Evolutionary conservation across 768 basidiomycete genomes (phyloP), one percentile per base, ranked within the genome.

Genomic region (Thelephora ganbajun): DNA sequence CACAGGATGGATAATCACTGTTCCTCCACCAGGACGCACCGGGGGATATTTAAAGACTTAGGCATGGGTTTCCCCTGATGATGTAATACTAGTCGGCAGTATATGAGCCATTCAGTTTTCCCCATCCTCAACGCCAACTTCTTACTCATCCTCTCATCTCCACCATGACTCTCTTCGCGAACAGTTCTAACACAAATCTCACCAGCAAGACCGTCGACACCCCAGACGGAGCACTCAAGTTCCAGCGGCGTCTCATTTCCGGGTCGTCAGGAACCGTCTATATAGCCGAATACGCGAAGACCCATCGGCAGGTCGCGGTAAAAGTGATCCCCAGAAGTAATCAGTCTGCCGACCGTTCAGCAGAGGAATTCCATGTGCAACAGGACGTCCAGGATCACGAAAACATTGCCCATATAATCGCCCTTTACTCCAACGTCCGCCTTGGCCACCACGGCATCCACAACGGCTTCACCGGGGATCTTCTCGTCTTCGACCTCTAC

Each of bases 401-500:
- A 30, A 30, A 30, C 26, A 9, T 30, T 4, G 26, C 26, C 4
- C 26, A 30, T 14, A 4, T 14, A n/a, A 14, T 41, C 14, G 16
- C 39, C 3, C 18, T 18, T 9, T 22, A 41, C 39, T 33, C 30
- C 35, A 35, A 45, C 33, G 19, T 45, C 9, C 18, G 18, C 44
- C n/a, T 18, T 16, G 44, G 18, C 43, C 43, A 46, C 45, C 23
- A 33, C 20, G 18, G 9, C 22, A 2, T 46, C 45, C 22, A 46
- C n/a, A n/a, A 33, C 19, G 14, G 19, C 3, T 19, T 37, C 36
- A 37, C 36, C 5, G 3, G 14, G n/a, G 36, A 14, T 37, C 68
- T 62, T 54, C 60, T 72, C 44, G 59, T 56, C 30, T 19, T 55
- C 11, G 50, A 55, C 14, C 44, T 72, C 33, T 75, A 70, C 51